Evolutionary conservation across 768 basidiomycete species (phyloP), one percentile per base, ranked within the genome.

Genomic region (Termitomyces sp.): DNA sequence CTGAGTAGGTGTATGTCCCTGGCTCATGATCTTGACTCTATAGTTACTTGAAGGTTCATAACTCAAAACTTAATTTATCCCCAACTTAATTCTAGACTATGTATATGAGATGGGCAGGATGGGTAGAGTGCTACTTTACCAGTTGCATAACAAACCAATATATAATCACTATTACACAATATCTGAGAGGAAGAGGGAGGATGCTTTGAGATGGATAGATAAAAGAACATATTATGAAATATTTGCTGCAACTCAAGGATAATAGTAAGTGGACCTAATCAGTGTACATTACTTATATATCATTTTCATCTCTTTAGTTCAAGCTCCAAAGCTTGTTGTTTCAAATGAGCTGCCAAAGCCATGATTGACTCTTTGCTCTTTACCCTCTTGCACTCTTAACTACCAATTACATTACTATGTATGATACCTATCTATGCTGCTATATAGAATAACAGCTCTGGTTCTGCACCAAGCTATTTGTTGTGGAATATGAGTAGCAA

Each of bases 151-250:
- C 47, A 40, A 28, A 28, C 50, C 50, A n/a, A 50, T 53, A 6
- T 52, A 54, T 45, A 63, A 66, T 35, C 65, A 66, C 37, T 66
- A 64, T 49, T 66, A 64, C 50, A 66, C 65, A 5, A 51, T 60
- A 6, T 64, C 65, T 14, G 57, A 63, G 8, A 17, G 45, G 11
- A 60, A 66, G 47, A 56, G 58, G 6, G 65, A 66, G 30, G 63
- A 64, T 38, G 65, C 65, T 23, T 52, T 63, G 43, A 62, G 57
- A 66, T 53, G 65, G 65, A n/a, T 66, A 62, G 61, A 45, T 53
- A 19, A 30, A 64, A 15, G 63, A 66, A 44, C 60, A 58, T 12
- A 48, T 66, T 17, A 47, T 58, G 0, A 60, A 61, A 1, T 66
- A 64, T 40, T 23, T 66, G 21, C 49, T 60, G 17, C 54, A 55